These are phyloP conservation scores for Tulasnella sp. DNA, from an alignment of 768 basidiomycete genomes.

Conservation along the genomic window DNA sequence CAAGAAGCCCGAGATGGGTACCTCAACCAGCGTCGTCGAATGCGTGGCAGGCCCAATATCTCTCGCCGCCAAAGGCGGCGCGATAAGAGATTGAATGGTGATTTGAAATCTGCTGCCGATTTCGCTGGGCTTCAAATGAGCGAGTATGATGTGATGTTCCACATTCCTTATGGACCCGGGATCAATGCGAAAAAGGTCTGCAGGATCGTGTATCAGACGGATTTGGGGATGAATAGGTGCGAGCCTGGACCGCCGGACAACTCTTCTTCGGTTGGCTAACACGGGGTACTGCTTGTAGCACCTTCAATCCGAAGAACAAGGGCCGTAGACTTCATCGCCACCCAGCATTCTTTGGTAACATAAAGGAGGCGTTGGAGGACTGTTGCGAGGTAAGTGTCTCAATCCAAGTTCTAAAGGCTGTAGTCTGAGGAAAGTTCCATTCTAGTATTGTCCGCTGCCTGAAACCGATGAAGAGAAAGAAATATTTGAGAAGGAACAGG, in stretches of 20 bases:
- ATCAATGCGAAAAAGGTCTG: slow-evolving; percentile 52
- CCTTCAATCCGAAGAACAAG: slow-evolving; percentile 58
- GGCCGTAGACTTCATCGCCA: slow-evolving; percentile 53
- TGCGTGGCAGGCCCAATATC: slow-evolving; percentile 43
- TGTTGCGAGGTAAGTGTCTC: slow-evolving; percentile 47
- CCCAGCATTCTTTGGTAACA: slow-evolving; percentile 54
- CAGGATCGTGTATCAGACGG: slow-evolving; percentile 51
- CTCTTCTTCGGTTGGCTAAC: background rate
- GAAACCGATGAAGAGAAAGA: slow-evolving; percentile 48
- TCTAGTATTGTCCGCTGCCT: slow-evolving; percentile 49
- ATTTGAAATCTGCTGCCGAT: slow-evolving; percentile 42
- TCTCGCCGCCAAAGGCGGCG: slow-evolving; percentile 28
- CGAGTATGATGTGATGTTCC: slow-evolving; percentile 49
- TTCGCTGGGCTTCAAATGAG: slow-evolving; percentile 46
- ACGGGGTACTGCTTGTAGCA: slow-evolving; percentile 29
- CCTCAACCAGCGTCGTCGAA: slow-evolving; percentile 40
- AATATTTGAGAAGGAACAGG: slow-evolving; percentile 47
- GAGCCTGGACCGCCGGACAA: background rate
- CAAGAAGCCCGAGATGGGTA: slow-evolving; percentile 40
- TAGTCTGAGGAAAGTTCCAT: background rate
- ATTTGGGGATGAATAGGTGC: slow-evolving; percentile 25
- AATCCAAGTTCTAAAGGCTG: background rate
- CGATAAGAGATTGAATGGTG: slow-evolving; percentile 45
- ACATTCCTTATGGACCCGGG: slow-evolving; percentile 55
- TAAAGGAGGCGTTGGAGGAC: slow-evolving; percentile 50